phyloP scores from a whole-genome alignment of 2,329 filamentous ascomycete species.

The Scytalidium lignicola region DNA sequence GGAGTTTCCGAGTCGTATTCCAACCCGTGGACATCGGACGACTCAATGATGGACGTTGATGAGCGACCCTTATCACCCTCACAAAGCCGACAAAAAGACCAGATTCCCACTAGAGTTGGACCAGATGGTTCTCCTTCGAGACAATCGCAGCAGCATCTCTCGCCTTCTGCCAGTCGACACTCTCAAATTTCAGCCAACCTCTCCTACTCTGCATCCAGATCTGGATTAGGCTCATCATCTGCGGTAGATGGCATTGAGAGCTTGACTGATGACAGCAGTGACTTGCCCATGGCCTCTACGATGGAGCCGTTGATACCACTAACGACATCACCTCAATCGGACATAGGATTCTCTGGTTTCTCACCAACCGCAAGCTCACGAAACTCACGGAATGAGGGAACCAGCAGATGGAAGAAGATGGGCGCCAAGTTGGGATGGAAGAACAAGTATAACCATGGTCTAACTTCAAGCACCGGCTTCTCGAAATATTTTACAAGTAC shows the following conservation, averaged over 20 bases:
- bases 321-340: constrained; percentile 62
- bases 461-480: constrained; percentile 36
- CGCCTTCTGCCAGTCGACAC: constrained; percentile 18
- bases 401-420: constrained; percentile 60
- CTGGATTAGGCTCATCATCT: constrained; percentile 38
- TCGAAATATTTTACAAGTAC: too few relatives aligned
- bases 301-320: constrained; percentile 69
- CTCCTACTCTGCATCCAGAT: constrained; percentile 11
- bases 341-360: constrained; percentile 26
- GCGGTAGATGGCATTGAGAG: too few relatives aligned
- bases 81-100: constrained; percentile 15
- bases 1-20: constrained; percentile 13
- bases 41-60: constrained; percentile 24
- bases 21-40: constrained; percentile 26
- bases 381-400: constrained; percentile 14
- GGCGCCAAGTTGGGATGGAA: constrained; percentile 55
- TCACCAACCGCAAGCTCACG: constrained; percentile 22
- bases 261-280: too few relatives aligned
- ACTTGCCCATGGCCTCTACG: constrained; percentile 42
- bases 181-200: constrained; percentile 21
- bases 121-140: constrained; percentile 19
- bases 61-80: constrained; percentile 21
- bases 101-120: constrained; percentile 20
- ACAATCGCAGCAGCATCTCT: constrained; percentile 24
- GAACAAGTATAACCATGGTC: constrained; percentile 38